Evolutionary conservation across 331 rosid species (phyloP).

Genomic region (Malus hybrid): DNA sequence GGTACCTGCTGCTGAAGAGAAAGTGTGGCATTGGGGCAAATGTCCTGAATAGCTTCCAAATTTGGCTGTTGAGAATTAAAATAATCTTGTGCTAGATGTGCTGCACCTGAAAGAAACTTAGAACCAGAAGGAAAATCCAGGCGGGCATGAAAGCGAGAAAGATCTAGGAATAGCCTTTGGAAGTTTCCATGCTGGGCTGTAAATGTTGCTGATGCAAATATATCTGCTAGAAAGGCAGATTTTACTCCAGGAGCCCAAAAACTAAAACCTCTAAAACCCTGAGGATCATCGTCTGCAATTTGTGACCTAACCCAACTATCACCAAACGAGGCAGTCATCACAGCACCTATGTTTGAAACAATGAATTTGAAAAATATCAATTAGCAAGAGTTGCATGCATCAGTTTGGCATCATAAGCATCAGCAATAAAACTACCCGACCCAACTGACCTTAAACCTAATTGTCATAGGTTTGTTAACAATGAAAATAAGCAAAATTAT

Average conservation of each 20-base stretch:
- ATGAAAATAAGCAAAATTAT: background rate
- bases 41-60: constrained; percentile 51
- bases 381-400: background rate
- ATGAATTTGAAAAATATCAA: background rate
- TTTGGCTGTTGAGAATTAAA: constrained; percentile 55
- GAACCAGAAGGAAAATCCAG: constrained; percentile 75
- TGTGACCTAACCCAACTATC: constrained; percentile 42
- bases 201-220: constrained; percentile 58
- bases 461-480: background rate
- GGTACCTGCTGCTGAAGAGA: constrained; percentile 95
- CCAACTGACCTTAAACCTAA: background rate
- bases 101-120: constrained; percentile 66
- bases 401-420: background rate
- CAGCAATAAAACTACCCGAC: background rate
- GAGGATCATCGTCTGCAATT: constrained; percentile 33
- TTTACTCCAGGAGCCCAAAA: constrained; percentile 41
- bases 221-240: constrained; percentile 57
- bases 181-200: constrained; percentile 82
- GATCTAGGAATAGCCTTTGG: constrained; percentile 66
- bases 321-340: constrained; percentile 49
- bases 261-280: constrained; percentile 36
- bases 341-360: constrained; percentile 54
- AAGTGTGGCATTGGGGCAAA: constrained; percentile 58
- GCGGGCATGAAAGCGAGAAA: constrained; percentile 65
- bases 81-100: constrained; percentile 51